These are phyloP conservation scores for Emydomyces testavorans DNA, from an alignment of 2,329 filamentous ascomycete species.

Conservation along the genomic window DNA sequence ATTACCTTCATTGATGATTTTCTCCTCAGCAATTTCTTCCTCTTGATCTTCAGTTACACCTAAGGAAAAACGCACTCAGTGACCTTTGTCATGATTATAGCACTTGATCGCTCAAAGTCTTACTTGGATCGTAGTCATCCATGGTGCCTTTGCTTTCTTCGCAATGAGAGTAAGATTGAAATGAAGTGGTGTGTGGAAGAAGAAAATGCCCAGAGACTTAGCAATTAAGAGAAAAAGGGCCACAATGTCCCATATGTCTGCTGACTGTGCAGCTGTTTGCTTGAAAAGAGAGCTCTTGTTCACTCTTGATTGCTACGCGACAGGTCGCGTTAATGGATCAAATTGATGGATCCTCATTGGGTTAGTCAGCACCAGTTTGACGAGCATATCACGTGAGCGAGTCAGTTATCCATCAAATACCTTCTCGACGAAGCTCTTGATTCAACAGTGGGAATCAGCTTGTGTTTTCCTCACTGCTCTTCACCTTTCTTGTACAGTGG, in stretches of 20 bases:
- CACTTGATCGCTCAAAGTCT: not conserved
- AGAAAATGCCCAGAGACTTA: not conserved
- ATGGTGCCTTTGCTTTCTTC: not conserved
- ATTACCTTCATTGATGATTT: slow-evolving; percentile 83
- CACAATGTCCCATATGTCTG: not conserved
- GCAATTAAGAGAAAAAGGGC: not conserved
- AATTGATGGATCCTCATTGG: too few relatives aligned
- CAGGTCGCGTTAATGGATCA: too few relatives aligned
- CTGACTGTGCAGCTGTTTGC: not conserved
- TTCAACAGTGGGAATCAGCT: too few relatives aligned
- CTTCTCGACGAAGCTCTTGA: too few relatives aligned
- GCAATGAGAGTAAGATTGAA: too few relatives aligned
- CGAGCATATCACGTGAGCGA: too few relatives aligned
- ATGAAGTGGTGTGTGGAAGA: not conserved
- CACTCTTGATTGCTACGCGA: too few relatives aligned
- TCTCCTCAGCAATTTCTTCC: slow-evolving; percentile 66
- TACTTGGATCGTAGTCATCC: slow-evolving; percentile 11
- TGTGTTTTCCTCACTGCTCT: slow-evolving; percentile 5
- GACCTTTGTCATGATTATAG: not conserved
- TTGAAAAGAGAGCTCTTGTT: not conserved
- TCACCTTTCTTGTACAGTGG: slow-evolving; percentile 10
- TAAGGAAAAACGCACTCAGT: not conserved
- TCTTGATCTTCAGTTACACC: slow-evolving; percentile 41
- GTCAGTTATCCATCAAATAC: too few relatives aligned
- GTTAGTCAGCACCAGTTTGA: too few relatives aligned